Percentiles rank a stretch among this genome's conserved stretches.
phyloP scores from a whole-genome alignment of 495 filamentous ascomycete genomes.

The Tuber indicum region DNA sequence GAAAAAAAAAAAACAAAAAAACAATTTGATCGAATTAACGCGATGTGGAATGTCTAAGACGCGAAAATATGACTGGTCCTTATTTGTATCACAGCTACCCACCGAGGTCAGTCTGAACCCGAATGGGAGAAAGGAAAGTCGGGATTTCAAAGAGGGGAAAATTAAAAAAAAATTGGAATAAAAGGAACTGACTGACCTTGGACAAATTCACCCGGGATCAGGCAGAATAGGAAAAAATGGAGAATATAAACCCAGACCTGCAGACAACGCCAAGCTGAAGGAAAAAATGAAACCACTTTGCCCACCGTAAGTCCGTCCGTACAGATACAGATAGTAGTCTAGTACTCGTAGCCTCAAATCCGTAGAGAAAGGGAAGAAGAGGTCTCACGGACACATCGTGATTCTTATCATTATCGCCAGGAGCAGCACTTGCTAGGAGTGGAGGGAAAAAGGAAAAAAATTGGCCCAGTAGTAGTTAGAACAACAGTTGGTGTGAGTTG shows the following conservation, averaged over 20 bases:
- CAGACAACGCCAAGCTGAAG: neutral
- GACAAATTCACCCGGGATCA: constrained; percentile 26
- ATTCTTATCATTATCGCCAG: constrained; percentile 31
- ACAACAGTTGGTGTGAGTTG: neutral
- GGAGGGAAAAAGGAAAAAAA: neutral
- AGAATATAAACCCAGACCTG: neutral
- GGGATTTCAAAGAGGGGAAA: constrained; percentile 10
- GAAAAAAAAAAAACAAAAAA: constrained; percentile 21
- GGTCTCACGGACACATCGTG: constrained; percentile 34
- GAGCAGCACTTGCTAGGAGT: neutral
- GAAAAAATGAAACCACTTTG: neutral
- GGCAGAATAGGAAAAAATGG: constrained; percentile 14
- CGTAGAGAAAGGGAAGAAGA: constrained; percentile 23
- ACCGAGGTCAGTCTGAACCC: constrained; percentile 23
- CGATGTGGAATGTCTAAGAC: constrained; percentile 20
- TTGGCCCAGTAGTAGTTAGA: neutral
- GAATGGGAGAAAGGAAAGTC: constrained; percentile 27
- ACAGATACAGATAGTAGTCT: constrained; percentile 15
- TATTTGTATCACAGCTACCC: constrained; percentile 6
- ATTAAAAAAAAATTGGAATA: constrained; percentile 10
- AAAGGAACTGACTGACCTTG: neutral
- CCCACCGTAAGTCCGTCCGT: constrained; percentile 3
- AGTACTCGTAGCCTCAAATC: constrained; percentile 9
- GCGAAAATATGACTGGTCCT: constrained; percentile 14
- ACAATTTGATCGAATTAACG: constrained; percentile 21